Base-by-base conservation (phyloP, 2,329 filamentous ascomycete genomes). In the Botrytis galanthina region DNA sequence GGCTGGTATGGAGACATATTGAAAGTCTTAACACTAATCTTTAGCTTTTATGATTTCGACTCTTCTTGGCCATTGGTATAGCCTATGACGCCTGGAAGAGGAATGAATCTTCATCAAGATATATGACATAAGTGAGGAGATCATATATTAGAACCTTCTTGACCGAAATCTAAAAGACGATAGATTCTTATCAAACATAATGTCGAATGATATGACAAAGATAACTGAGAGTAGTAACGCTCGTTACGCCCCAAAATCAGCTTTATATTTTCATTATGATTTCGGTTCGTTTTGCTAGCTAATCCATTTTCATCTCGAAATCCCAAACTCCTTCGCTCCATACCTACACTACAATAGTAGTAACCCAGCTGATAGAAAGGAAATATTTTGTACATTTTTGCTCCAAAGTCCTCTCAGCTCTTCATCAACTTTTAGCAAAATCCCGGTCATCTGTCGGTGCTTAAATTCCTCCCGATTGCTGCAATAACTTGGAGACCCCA, bases 321-420 rank as follows among this genome's bases (percentile, higher is more conserved):
- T 59, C 48, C 48, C 66, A 59, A 57, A 69, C 66, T 69, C 66
- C 66, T 57, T 69, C n/a, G 66, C 66, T 69, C 20, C 51, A 32
- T 57, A 59, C 18, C 35, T 69, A 67, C 35, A 67, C 26, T 67
- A 29, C 26, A 69, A 69, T 42, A 44, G 26, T 44, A 57, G 26
- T 44, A 57, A 44, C n/a, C 39, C 48, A 37, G 66, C 35, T 44
- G 48, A 42, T 42, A 26, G 18, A 57, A 57, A n/a, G 37, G 26
- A 68, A 44, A 32, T 42, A 57, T 69, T 37, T 57, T 29, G 26
- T 57, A 57, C 66, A 69, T 39, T 57, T 69, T 42, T 42, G 16
- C 10, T 35, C 16, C 64, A 9, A 20, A 14, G 32, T 8, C 26
- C 35, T 22, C 35, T 22, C 35, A 54, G 18, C 37, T 57, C 22